Evolutionary conservation across 306 rosid species (phyloP), one percentile per base, ranked within the genome.

Genomic region (Sindora glabra): DNA sequence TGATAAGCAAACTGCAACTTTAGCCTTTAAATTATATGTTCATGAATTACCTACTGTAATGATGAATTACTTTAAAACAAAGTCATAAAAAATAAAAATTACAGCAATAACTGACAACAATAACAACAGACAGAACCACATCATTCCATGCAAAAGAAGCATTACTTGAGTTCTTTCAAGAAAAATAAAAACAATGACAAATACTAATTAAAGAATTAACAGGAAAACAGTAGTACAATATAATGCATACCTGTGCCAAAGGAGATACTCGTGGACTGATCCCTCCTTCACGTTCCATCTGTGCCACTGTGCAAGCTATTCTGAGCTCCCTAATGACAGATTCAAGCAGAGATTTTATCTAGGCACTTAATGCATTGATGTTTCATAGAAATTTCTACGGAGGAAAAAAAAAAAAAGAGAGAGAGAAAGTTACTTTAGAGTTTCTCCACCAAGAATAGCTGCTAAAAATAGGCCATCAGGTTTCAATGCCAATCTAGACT

Each of bases 251-350:
- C 78, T 91, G 98, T 29, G 98, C 98, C 79, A 91, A 74, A 38
- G 98, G 98, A 8, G 98, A 91, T 47, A 83, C 24, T 59, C 95
- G 82, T 41, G 98, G 98, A 82, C 98, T 88, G 73, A 88, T 83
- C 56, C 98, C 96, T 61, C 98, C 98, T 77, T 91, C 96, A 52
- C 96, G 96, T 72, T 88, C 98, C 95, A 91, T 88, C 67, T 91
- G 98, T 47, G 98, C 98, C 47, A 91, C 74, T 9, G 98, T 91
- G 80, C 98, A 91, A 21, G 98, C 95, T 71, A 91, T 85, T 81
- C 98, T 81, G 69, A 91, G 89, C 71, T 88, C 98, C 83, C 98
- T 91, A 70, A 48, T 59, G 59, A 52, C 54, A 75, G 25, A 61
- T 42, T 48, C 30, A 67, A 56, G 51, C 42, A 66, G 11, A 70